Base-by-base conservation (phyloP, 805 yeast species). In the Myxozyma vanderwaltii region DNA sequence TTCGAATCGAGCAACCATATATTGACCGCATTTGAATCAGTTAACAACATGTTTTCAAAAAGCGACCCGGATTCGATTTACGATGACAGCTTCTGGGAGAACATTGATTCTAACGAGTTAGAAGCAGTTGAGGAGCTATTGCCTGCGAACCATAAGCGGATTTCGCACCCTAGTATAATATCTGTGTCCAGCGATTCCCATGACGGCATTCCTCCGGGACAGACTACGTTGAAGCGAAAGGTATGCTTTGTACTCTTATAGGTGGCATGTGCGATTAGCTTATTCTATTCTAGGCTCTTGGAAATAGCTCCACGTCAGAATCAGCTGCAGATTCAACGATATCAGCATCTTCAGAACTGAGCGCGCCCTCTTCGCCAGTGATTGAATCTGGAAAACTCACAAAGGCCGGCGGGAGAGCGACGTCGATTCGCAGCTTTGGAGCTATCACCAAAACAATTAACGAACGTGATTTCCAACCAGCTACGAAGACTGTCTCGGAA, bases 141-240 rank as follows among this genome's bases (percentile, higher is more conserved):
- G 17, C 43, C 39, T 21, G 21, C 50, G 13, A 48, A 48, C 40
- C 33, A 29, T 29, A 35, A 19, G 6, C 33, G 8, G 35, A 38
- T 19, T 13, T 39, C 44, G 15, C 40, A 47, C 10, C 6, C 35
- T 4, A 23, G 17, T n/a, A 8, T 21, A 5, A 4, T n/a, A 38
- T 38, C 43, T n/a, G 13, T 38, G 19, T n/a, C 17, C 13, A 38
- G 19, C 43, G 21, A 19, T n/a, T 38, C 21, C 10, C 43, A 12
- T 38, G 47, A 23, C 13, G 97, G 96, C 2, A 90, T 91, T 56
- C 96, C 97, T 1, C 96, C 97, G 12, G 84, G 88, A 33, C 97
- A 91, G 75, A 97, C 91, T 74, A 82, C 95, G 67, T 82, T 91
- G 66, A 85, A 44, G 46, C 55, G 55, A 21, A 56, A 56, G 49